These are phyloP conservation scores for Lichenothelia convexa DNA, from an alignment of 495 filamentous ascomycete genomes.

Conservation along the genomic window DNA sequence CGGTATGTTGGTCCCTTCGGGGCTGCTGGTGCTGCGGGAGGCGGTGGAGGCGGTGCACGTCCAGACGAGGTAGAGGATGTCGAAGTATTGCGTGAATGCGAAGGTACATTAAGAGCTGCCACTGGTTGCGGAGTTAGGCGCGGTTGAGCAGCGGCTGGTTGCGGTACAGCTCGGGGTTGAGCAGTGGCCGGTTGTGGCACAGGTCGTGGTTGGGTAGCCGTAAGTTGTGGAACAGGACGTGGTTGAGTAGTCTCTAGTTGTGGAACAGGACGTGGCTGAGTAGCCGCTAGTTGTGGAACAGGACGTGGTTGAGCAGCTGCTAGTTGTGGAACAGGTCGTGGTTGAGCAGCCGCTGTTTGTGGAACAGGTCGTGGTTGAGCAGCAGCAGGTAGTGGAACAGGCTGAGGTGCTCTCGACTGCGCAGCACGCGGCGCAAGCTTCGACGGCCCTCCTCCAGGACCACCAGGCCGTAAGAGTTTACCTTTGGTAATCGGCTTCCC, in stretches of 20 bases:
- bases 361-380: slow-evolving; percentile 12
- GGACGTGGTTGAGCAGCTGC: neutral
- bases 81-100: slow-evolving; percentile 35
- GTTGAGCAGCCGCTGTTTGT: too few relatives aligned
- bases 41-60: slow-evolving; percentile 50
- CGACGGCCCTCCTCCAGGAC: slow-evolving; percentile 63
- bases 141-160: slow-evolving; percentile 16
- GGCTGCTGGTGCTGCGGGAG: slow-evolving; percentile 43
- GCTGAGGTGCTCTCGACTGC: slow-evolving; percentile 21
- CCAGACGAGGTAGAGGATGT: slow-evolving; percentile 25
- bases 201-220: slow-evolving; percentile 10
- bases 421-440: slow-evolving; percentile 38
- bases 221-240: slow-evolving; percentile 5
- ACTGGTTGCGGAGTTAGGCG: slow-evolving; percentile 28
- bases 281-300: slow-evolving; percentile 15
- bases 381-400: slow-evolving; percentile 23
- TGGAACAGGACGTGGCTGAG: too few relatives aligned
- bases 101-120: slow-evolving; percentile 25
- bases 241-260: too few relatives aligned
- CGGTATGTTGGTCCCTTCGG: slow-evolving; percentile 58
- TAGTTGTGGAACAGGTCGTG: slow-evolving; percentile 1
- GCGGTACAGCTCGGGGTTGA: slow-evolving; percentile 28
- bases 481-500: slow-evolving; percentile 80
- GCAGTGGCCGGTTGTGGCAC: slow-evolving; percentile 29
- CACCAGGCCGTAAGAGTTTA: slow-evolving; percentile 77